These are phyloP conservation scores for Chamaecyparis obtusa DNA, from an alignment of 75 land plant species.

Conservation along the genomic window DNA sequence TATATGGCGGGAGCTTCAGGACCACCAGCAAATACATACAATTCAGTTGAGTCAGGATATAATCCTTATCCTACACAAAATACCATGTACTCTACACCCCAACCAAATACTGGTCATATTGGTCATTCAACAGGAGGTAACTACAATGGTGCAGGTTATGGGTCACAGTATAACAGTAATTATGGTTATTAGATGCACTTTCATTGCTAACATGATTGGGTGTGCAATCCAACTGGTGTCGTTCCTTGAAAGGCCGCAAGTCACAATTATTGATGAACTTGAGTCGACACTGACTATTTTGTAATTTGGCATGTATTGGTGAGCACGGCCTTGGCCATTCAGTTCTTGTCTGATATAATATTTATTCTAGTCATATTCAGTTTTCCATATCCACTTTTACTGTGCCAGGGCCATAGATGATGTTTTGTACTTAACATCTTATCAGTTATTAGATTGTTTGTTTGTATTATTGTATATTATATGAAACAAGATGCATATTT, in stretches of 20 bases:
- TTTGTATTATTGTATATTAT: not conserved
- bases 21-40: constrained; percentile 23
- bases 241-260: not conserved
- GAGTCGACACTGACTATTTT: not conserved
- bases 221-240: not conserved
- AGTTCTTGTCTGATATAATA: not conserved
- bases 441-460: not conserved
- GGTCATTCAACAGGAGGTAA: constrained; percentile 29
- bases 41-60: constrained; percentile 48
- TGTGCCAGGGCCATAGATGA: not conserved
- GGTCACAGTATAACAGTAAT: constrained; percentile 38
- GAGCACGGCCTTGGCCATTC: not conserved
- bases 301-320: constrained; percentile 2
- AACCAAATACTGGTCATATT: constrained; percentile 28
- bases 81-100: constrained; percentile 43
- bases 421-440: not conserved
- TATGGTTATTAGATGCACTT: constrained; percentile 43
- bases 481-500: not conserved
- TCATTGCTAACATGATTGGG: not conserved
- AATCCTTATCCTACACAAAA: constrained; percentile 45
- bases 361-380: not conserved
- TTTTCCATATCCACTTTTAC: not conserved
- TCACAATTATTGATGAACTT: not conserved
- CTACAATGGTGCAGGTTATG: constrained; percentile 15
- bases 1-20: constrained; percentile 75